These are phyloP conservation scores for Kluyveromyces siamensis DNA, from an alignment of 805 yeast species.

Conservation along the genomic window DNA sequence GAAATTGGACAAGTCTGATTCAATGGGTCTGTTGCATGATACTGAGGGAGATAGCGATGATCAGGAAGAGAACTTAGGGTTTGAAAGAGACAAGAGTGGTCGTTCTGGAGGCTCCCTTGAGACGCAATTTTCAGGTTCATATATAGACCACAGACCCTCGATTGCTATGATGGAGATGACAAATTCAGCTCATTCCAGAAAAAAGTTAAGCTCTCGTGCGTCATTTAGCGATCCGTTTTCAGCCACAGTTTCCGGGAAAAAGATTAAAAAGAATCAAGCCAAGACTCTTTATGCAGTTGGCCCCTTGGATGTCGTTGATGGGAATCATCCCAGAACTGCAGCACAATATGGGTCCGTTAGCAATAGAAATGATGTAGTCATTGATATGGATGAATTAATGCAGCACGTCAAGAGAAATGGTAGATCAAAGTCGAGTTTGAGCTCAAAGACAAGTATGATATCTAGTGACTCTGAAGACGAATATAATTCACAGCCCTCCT, in stretches of 20 bases:
- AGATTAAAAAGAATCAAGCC: not conserved
- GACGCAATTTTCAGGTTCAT: slow-evolving; percentile 5
- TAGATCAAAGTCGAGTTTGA: slow-evolving; percentile 3
- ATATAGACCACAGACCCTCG: slow-evolving; percentile 9
- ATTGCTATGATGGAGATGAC: slow-evolving; percentile 7
- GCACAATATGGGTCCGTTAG: slow-evolving; percentile 6
- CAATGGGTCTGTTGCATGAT: slow-evolving; percentile 28
- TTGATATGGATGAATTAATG: slow-evolving; percentile 28
- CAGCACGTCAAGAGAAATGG: slow-evolving; percentile 16
- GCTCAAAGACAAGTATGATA: not conserved
- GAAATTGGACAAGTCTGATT: slow-evolving; percentile 22
- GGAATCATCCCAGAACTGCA: not conserved
- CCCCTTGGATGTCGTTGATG: not conserved
- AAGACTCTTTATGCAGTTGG: not conserved
- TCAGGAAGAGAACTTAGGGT: not conserved
- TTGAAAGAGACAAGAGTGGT: not conserved
- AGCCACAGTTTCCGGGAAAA: not conserved
- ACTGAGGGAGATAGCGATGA: slow-evolving; percentile 5
- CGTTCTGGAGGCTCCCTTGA: not conserved
- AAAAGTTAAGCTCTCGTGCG: not conserved
- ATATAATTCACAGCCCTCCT: slow-evolving; percentile 35
- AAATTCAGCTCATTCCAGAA: slow-evolving; percentile 1
- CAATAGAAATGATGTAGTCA: slow-evolving; percentile 20
- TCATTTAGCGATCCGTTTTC: slow-evolving; percentile 1
- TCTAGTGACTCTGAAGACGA: slow-evolving; percentile 18